Base-by-base conservation (phyloP, 805 yeast species). In the Metschnikowia borealis region DNA sequence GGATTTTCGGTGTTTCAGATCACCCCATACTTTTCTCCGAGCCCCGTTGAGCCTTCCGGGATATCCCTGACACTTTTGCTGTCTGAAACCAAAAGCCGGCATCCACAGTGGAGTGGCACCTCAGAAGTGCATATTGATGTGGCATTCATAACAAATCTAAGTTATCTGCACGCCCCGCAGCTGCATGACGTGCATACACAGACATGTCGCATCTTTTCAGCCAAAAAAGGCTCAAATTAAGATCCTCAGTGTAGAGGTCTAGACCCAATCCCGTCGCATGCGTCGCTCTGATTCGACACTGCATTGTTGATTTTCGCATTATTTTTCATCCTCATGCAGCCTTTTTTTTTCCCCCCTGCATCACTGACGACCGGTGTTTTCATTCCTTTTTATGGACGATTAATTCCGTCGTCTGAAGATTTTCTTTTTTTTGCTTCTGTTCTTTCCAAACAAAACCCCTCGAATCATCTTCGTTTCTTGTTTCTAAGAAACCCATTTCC, bases 151-250 rank as follows among this genome's bases (percentile, higher is more conserved):
- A 41, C 45, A 41, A 32, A n/a, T 3, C 26, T 7, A 3, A 3
- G 6, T 13, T 33, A 20, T 18, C 5, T 41, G 36, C 45, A 31
- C 29, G 8, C 32, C 21, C n/a, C 2, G 44, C 14, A 3, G 20
- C n/a, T 42, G 38, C 31, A 15, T 6, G 31, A 2, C 5, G 26
- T 42, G 45, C 31, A 42, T 17, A 20, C n/a, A 33, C 1, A 2
- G 7, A 2, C 15, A 7, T 6, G 14, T 14, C 39, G 46, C 46
- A 44, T 44, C 40, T 44, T 52, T 39, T 49, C 20, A n/a, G 48
- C 55, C 52, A 45, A 44, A 49, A 36, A 35, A 17, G 48, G 55
- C 42, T 17, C 42, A 38, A 39, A 34, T 15, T 34, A 31, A 44
- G 46, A 36, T 44, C 36, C 51, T 13, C 50, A 37, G 39, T 29